Base-by-base conservation (phyloP, 2,329 filamentous ascomycete genomes). In the Raffaelea ambrosiae region DNA sequence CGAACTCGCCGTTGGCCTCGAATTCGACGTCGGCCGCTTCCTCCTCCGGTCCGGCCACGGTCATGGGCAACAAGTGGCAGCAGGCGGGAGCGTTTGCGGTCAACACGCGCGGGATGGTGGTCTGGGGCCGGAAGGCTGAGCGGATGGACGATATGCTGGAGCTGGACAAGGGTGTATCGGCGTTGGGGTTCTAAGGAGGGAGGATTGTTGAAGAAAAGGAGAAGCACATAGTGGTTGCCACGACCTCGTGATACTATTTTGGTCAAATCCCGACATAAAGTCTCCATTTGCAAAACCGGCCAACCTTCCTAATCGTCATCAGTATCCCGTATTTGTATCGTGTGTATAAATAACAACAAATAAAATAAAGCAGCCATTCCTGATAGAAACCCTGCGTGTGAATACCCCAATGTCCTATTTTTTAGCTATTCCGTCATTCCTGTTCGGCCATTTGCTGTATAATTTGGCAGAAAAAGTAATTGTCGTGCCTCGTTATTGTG, bases 51-150 rank as follows among this genome's bases (percentile, higher is more conserved):
- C 64, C 67, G 0, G 63, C 62, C 22, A 74, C 67, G 35, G 65
- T 68, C 5, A 68, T 76, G 66, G 71, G 74, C 2, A 77, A 75
- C 54, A 77, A 77, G 62, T 77, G 74, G 74, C 74, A 76, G 59
- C 70, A 74, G 57, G 67, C 71, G 2, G 73, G 73, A 0, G 67
- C 71, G 2, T 77, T 74, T 59, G 71, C 73, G 4, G 61, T 77
- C 3, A 71, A 78, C 50, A 68, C 68, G 1, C 63, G 66, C 14
- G 73, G 72, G 9, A 70, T 66, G 8, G 68, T 77, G 2, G 63
- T 74, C 9, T 78, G 69, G 70, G 72, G 69, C 3, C 66, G 66
- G 4, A 75, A 74, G 57, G 70, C 71, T 3, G 47, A 61, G 40
- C 64, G 68, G 48, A 68, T 68, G 2, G 73, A 76, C 53, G 73